Percentiles rank a stretch among this genome's conserved stretches.
Evolutionary conservation across 768 basidiomycete species (phyloP).

Genomic region (Ramaria sp.): DNA sequence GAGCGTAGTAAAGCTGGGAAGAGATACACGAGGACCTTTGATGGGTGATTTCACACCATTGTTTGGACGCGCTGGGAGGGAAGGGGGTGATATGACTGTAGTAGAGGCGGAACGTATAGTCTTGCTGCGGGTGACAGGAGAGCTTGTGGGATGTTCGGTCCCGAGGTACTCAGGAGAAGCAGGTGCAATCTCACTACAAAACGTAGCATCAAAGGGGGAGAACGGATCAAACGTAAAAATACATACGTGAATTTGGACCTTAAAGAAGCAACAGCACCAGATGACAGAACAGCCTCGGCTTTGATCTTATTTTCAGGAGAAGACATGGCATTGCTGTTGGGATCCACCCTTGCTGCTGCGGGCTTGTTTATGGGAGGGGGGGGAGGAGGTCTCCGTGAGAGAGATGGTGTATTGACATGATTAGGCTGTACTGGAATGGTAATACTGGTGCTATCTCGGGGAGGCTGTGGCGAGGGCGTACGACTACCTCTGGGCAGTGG

Average conservation of each 20-base stretch:
- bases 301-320: neutral
- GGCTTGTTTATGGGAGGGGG: slow-evolving; percentile 5
- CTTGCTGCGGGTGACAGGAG: neutral
- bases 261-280: slow-evolving; percentile 28
- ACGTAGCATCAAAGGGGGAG: neutral
- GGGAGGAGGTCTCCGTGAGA: neutral
- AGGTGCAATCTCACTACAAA: neutral
- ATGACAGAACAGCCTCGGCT: slow-evolving; percentile 6
- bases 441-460: slow-evolving; percentile 14
- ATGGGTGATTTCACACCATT: slow-evolving; percentile 29
- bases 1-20: neutral
- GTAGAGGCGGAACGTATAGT: neutral
- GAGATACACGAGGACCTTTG: slow-evolving; percentile 10
- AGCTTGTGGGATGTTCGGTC: neutral
- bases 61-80: slow-evolving; percentile 27
- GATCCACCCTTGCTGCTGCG: slow-evolving; percentile 1
- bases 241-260: slow-evolving; percentile 41
- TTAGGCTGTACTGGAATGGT: slow-evolving; percentile 14
- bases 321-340: slow-evolving; percentile 10
- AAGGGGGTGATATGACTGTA: slow-evolving; percentile 8
- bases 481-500: slow-evolving; percentile 35
- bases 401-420: slow-evolving; percentile 3
- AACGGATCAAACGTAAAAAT: neutral
- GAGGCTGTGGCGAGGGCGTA: slow-evolving; percentile 29
- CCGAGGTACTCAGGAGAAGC: neutral